Percentiles rank a stretch among this genome's conserved stretches.
Evolutionary conservation across 306 rosid species (phyloP).

Genomic region (Cicer judaicum): DNA sequence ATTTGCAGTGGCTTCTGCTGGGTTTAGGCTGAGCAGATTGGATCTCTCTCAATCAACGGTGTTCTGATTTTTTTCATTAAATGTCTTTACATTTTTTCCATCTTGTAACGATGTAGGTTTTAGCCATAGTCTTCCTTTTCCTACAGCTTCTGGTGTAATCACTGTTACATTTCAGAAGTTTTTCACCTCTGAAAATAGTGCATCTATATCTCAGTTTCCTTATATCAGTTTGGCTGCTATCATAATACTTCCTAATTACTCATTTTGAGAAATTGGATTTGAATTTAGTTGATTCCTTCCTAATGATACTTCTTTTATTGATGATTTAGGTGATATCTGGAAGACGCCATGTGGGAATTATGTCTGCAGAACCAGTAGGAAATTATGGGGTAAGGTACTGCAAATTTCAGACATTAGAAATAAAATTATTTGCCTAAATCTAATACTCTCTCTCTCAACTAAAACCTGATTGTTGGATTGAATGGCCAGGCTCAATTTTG

Average conservation of each 20-base stretch:
- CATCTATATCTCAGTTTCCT: background rate
- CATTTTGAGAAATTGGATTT: background rate
- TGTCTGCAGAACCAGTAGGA: conserved; percentile 86
- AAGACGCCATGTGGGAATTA: conserved; percentile 76
- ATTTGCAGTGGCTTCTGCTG: no score
- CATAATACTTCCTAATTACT: background rate
- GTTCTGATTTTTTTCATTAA: no score
- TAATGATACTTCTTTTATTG: conserved; percentile 13
- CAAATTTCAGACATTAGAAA: conserved; percentile 26
- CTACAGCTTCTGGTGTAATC: no score
- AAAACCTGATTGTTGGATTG: conserved; percentile 34
- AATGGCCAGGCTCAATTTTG: conserved; percentile 69
- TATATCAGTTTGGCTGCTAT: background rate
- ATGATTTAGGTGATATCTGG: conserved; percentile 71
- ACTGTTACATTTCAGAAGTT: no score
- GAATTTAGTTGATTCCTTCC: conserved; percentile 28
- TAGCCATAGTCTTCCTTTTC: no score
- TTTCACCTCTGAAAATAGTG: no score
- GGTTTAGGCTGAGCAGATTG: no score
- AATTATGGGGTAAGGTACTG: conserved; percentile 96
- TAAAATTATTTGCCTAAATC: background rate
- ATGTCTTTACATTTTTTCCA: no score
- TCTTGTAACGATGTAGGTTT: no score
- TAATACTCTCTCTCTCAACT: conserved; percentile 16
- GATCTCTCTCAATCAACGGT: no score